These are phyloP conservation scores for Colletotrichum sp. DNA, from an alignment of 2,329 filamentous ascomycete species.

Conservation along the genomic window DNA sequence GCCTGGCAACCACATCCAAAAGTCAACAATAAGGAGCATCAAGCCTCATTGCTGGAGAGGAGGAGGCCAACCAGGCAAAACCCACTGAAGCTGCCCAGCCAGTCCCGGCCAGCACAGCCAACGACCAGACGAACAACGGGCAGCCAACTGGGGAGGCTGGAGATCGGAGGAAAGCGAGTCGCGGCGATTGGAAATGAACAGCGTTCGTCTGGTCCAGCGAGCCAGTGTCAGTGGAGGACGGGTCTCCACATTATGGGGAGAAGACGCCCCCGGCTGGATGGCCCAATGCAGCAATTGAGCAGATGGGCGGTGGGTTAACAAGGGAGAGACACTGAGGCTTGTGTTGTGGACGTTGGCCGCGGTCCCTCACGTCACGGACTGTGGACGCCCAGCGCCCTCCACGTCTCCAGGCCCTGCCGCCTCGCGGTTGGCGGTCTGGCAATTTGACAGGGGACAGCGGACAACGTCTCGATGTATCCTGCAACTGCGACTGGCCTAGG, in stretches of 20 bases:
- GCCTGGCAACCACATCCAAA: neutral
- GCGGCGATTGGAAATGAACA: slow-evolving; percentile 17
- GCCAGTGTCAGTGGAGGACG: neutral
- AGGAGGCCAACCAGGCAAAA: neutral
- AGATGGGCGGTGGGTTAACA: slow-evolving; percentile 9
- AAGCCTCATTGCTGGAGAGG: neutral
- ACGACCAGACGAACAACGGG: neutral
- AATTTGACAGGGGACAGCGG: neutral
- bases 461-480: neutral
- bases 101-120: neutral
- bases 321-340: neutral
- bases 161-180: slow-evolving; percentile 12
- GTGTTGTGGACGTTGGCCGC: neutral
- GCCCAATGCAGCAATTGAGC: slow-evolving; percentile 16
- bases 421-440: neutral
- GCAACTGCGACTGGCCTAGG: neutral
- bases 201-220: slow-evolving; percentile 16
- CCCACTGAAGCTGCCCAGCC: neutral
- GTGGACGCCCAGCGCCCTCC: neutral
- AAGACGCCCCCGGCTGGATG: neutral
- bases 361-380: neutral
- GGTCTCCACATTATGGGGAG: slow-evolving; percentile 3
- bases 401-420: neutral
- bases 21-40: neutral
- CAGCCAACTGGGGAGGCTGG: slow-evolving; percentile 9